Evolutionary conservation across 257 asterid genomes (phyloP).

Genomic region (Solanum megistacrolobum): DNA sequence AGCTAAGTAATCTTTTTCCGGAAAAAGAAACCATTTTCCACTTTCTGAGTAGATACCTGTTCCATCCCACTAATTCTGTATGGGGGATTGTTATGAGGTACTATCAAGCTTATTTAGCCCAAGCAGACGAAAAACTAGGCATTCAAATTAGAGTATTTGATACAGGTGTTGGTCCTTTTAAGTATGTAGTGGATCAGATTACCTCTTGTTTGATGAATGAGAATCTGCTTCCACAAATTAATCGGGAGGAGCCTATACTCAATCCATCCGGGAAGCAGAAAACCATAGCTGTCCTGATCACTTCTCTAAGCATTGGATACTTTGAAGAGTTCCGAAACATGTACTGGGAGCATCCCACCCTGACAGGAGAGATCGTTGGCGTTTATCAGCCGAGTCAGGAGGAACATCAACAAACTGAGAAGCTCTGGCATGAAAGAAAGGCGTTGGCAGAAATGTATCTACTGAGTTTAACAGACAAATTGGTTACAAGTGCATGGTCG

Average conservation of each 20-base stretch:
- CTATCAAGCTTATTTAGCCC: slow-evolving; percentile 44
- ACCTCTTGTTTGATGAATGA: slow-evolving; percentile 42
- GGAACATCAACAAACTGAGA: slow-evolving; percentile 43
- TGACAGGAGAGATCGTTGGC: slow-evolving; percentile 36
- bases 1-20: slow-evolving; percentile 48
- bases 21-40: slow-evolving; percentile 69
- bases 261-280: slow-evolving; percentile 15
- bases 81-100: slow-evolving; percentile 66
- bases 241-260: slow-evolving; percentile 4
- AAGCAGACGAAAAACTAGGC: slow-evolving; percentile 49
- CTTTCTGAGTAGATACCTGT: slow-evolving; percentile 56
- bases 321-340: slow-evolving; percentile 40
- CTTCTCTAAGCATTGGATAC: slow-evolving; percentile 55
- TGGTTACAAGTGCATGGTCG: slow-evolving; percentile 74
- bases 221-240: slow-evolving; percentile 37
- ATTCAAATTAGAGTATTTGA: slow-evolving; percentile 57
- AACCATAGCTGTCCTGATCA: slow-evolving; percentile 31
- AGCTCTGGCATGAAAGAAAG: slow-evolving; percentile 38
- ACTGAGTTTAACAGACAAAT: slow-evolving; percentile 55
- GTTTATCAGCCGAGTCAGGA: slow-evolving; percentile 61
- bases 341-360: slow-evolving; percentile 59
- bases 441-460: slow-evolving; percentile 72
- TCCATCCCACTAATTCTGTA: slow-evolving; percentile 68
- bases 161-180: slow-evolving; percentile 21
- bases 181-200: slow-evolving; percentile 45